These are phyloP conservation scores for Mycena crocata DNA, from an alignment of 768 basidiomycete species.

Conservation along the genomic window DNA sequence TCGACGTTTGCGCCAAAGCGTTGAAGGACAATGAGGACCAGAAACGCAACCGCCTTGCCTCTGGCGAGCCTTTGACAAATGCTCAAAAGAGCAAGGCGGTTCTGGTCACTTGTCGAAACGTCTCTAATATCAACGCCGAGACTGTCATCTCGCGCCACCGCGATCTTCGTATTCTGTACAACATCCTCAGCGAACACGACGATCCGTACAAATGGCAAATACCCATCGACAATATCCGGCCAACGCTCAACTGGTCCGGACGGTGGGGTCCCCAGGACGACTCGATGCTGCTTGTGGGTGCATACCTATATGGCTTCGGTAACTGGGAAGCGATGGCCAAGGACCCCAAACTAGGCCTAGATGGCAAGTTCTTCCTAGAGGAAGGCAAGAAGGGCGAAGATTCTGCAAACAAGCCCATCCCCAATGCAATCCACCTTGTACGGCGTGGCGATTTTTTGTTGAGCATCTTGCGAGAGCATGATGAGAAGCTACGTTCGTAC, in stretches of 20 bases:
- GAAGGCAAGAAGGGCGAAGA: constrained; percentile 97
- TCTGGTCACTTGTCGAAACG: constrained; percentile 88
- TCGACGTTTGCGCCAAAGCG: constrained; percentile 84
- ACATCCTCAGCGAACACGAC: constrained; percentile 77
- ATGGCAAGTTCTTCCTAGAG: constrained; percentile 97
- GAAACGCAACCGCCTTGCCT: constrained; percentile 78
- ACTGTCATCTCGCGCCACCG: constrained; percentile 91
- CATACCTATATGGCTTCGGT: constrained; percentile 93
- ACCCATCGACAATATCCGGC: constrained; percentile 93
- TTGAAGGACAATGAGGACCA: constrained; percentile 87
- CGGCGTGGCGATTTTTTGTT: constrained; percentile 96
- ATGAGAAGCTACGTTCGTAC: constrained; percentile 91
- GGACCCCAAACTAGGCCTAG: constrained; percentile 84
- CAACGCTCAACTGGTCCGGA: constrained; percentile 96
- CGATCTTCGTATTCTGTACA: constrained; percentile 89
- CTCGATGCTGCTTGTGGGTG: constrained; percentile 93
- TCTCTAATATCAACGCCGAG: constrained; percentile 96
- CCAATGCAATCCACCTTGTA: constrained; percentile 97
- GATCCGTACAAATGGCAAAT: constrained; percentile 88
- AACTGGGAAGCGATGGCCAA: constrained; percentile 97
- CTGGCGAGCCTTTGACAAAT: constrained; percentile 90
- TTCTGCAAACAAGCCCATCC: constrained; percentile 85
- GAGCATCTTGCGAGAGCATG: constrained; percentile 84
- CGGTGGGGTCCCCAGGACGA: constrained; percentile 95
- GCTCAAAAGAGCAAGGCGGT: constrained; percentile 98